Conservation (phyloP, 495 filamentous ascomycete species). For the Penicillium soppii region DNA sequence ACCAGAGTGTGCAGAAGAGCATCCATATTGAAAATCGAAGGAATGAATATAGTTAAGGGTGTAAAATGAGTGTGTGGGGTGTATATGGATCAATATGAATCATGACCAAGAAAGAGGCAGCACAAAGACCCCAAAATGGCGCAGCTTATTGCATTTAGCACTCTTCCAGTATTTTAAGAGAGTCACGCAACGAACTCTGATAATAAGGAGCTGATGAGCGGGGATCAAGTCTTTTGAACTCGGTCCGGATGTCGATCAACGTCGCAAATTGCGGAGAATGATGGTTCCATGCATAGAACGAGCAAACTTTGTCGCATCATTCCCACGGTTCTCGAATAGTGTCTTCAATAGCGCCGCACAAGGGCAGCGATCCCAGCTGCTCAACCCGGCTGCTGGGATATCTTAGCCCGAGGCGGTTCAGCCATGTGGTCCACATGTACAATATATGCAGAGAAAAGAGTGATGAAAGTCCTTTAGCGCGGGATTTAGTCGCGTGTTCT, state of each 20-base stretch:
- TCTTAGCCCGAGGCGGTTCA: not conserved
- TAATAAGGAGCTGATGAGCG: too few species aligned
- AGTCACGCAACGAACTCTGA: not conserved
- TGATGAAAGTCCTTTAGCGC: slow-evolving; percentile 11
- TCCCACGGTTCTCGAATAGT: slow-evolving; percentile 18
- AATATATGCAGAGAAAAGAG: slow-evolving; percentile 7
- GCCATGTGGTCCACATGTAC: slow-evolving; percentile 10
- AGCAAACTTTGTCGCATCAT: slow-evolving; percentile 3
- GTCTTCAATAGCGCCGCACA: slow-evolving; percentile 17
- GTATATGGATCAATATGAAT: not conserved
- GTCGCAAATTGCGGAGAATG: slow-evolving; percentile 11
- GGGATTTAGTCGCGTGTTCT: not conserved
- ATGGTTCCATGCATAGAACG: slow-evolving; percentile 11
- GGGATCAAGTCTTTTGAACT: slow-evolving; percentile 1
- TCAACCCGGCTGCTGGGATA: not conserved
- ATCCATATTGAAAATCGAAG: slow-evolving; percentile 19
- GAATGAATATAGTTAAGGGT: slow-evolving; percentile 2
- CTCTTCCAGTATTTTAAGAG: too few species aligned
- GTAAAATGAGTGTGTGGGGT: slow-evolving; percentile 14
- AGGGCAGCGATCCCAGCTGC: slow-evolving; percentile 10
- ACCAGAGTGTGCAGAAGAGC: slow-evolving; percentile 14
- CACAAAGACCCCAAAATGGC: not conserved
- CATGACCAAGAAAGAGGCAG: not conserved
- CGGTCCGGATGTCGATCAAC: not conserved
- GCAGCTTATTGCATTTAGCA: not conserved